Conservation (phyloP, 1,284 basidiomycete genomes). For the Takashimella koratensis region DNA sequence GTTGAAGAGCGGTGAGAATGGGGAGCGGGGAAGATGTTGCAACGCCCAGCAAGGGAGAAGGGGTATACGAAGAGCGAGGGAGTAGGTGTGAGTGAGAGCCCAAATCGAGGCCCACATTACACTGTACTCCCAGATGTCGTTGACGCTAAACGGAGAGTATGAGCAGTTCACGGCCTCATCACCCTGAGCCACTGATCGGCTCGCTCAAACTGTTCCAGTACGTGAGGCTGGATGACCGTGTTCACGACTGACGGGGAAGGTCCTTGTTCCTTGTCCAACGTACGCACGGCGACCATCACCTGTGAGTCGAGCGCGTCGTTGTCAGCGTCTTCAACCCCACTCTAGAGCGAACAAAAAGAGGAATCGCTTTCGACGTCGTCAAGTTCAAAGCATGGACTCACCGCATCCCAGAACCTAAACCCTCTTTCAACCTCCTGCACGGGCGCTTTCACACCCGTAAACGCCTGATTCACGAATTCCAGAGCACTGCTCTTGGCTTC, state of each 20-base stretch:
- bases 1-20: no score
- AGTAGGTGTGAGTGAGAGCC: no score
- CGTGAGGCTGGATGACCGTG: constrained; percentile 50
- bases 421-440: constrained; percentile 86
- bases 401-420: constrained; percentile 97
- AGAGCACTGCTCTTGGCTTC: constrained; percentile 83
- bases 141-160: no score
- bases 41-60: no score
- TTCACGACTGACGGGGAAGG: constrained; percentile 61
- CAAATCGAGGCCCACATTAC: no score
- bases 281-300: constrained; percentile 83
- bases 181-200: constrained; percentile 90
- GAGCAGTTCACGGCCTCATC: constrained; percentile 68
- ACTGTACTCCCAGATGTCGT: no score
- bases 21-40: no score
- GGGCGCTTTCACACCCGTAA: constrained; percentile 81
- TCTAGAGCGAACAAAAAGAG: constrained; percentile 7
- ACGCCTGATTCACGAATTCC: constrained; percentile 88
- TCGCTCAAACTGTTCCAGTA: constrained; percentile 90
- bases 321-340: constrained; percentile 12
- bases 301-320: constrained; percentile 40
- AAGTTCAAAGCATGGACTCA: constrained; percentile 58
- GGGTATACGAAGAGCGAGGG: no score
- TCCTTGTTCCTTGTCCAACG: constrained; percentile 71
- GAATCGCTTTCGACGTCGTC: no score